A percentile compares a stretch with the other conserved stretches of the same genome.
Evolutionary conservation across 2,329 filamentous ascomycete species (phyloP).

Genomic region (Grosmannia penicillata): DNA sequence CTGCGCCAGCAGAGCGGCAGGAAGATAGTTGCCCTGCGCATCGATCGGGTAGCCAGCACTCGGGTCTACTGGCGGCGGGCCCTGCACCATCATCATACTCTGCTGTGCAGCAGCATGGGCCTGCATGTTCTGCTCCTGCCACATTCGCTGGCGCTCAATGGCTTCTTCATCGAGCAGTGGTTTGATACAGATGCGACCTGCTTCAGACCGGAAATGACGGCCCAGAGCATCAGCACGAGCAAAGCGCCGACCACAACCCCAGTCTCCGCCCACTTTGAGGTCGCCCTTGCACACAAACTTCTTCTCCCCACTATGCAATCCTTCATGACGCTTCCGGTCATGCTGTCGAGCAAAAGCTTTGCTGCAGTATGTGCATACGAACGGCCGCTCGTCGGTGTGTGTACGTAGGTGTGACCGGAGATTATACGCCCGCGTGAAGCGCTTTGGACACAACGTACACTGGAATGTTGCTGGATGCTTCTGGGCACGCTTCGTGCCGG

Average conservation of each 20-base stretch:
- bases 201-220: slow-evolving; percentile 88
- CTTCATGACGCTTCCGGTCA: slow-evolving; percentile 93
- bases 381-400: slow-evolving; percentile 92
- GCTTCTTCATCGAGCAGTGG: slow-evolving; percentile 94
- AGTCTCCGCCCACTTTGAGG: slow-evolving; percentile 66
- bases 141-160: slow-evolving; percentile 59
- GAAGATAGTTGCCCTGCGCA: slow-evolving; percentile 50
- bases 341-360: slow-evolving; percentile 97
- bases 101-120: slow-evolving; percentile 27
- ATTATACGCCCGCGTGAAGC: slow-evolving; percentile 94
- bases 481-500: slow-evolving; percentile 64
- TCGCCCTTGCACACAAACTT: slow-evolving; percentile 95
- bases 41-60: slow-evolving; percentile 44
- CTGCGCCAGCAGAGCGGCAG: slow-evolving; percentile 74
- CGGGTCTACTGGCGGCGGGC: slow-evolving; percentile 44
- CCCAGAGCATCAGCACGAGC: slow-evolving; percentile 90
- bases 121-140: slow-evolving; percentile 59
- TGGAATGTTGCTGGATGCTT: slow-evolving; percentile 98
- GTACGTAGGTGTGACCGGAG: slow-evolving; percentile 88
- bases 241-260: slow-evolving; percentile 89
- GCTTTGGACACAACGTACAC: slow-evolving; percentile 82
- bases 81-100: slow-evolving; percentile 38
- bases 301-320: slow-evolving; percentile 92
- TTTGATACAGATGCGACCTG: slow-evolving; percentile 90
- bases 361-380: slow-evolving; percentile 90